Evolutionary conservation across 345 rosid species (phyloP).

Genomic region (Salix dunnii): DNA sequence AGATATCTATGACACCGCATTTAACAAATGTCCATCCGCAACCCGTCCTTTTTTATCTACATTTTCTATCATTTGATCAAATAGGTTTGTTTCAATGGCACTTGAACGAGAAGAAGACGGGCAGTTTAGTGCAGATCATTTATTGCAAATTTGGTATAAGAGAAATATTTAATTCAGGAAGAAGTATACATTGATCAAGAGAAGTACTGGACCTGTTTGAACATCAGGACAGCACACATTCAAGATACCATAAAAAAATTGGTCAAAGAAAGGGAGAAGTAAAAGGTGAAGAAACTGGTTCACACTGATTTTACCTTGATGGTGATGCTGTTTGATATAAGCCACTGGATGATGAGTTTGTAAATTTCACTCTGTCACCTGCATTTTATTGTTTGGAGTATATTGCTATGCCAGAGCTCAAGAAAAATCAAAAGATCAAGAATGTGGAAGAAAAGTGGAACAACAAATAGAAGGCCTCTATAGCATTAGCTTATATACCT

Average conservation of each 20-base stretch:
- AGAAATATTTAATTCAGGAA: background rate
- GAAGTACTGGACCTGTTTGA: background rate
- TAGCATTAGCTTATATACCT: conserved; percentile 41
- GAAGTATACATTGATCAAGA: background rate
- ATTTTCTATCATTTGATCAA: background rate
- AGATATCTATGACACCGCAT: background rate
- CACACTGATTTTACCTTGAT: conserved; percentile 45
- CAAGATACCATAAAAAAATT: background rate
- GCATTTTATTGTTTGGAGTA: conserved; percentile 18
- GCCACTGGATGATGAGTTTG: conserved; percentile 42
- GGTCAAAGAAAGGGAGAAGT: background rate
- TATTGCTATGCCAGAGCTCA: conserved; percentile 15
- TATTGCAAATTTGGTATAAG: background rate
- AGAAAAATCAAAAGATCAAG: background rate
- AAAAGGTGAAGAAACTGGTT: background rate
- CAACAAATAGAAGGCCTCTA: background rate
- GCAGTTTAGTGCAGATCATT: background rate
- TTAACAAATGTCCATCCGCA: background rate
- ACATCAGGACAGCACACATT: background rate
- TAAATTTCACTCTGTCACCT: conserved; percentile 79
- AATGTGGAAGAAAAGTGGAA: background rate
- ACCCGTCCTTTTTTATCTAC: background rate
- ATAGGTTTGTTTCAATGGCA: background rate
- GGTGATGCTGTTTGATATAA: conserved; percentile 44
- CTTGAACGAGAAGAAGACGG: background rate